phyloP scores from a whole-genome alignment of 2,329 filamentous ascomycete species.

The Xenosphaeropsis pyriputrescens region DNA sequence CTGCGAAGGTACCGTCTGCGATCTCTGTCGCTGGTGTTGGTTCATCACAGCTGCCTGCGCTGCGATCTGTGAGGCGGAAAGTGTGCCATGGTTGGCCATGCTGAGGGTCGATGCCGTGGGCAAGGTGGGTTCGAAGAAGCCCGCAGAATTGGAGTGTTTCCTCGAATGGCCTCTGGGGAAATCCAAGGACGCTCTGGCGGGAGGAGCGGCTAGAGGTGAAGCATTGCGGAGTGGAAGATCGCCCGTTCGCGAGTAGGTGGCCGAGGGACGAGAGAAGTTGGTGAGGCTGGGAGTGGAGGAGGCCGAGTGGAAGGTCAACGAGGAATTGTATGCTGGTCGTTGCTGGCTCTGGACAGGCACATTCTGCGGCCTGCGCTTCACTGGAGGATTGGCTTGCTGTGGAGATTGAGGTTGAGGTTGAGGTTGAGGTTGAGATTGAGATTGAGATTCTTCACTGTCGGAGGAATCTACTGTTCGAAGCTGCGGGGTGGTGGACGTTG shows the following conservation, averaged over 20 bases:
- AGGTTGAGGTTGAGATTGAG: no score
- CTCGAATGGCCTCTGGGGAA: conserved; percentile 32
- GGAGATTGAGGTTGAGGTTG: neutral
- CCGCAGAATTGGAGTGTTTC: conserved; percentile 60
- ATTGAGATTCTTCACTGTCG: conserved; percentile 1
- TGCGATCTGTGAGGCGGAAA: conserved; percentile 63
- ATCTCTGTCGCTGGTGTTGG: conserved; percentile 36
- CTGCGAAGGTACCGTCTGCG: conserved; percentile 54
- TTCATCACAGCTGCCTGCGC: conserved; percentile 64
- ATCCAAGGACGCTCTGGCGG: conserved; percentile 16
- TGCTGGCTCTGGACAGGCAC: conserved; percentile 19
- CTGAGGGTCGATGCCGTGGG: conserved; percentile 33
- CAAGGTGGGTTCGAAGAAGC: conserved; percentile 61
- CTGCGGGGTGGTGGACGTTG: conserved; percentile 1
- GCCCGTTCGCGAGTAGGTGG: conserved; percentile 5
- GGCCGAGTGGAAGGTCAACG: conserved; percentile 14
- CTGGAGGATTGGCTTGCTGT: neutral
- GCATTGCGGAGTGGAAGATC: conserved; percentile 15
- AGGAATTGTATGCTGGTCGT: conserved; percentile 34
- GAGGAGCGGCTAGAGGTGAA: conserved; percentile 27
- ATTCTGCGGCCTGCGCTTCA: conserved; percentile 7
- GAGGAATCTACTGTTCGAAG: conserved; percentile 3
- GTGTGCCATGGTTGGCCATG: conserved; percentile 19
- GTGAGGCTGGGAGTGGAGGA: conserved; percentile 27
- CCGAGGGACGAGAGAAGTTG: conserved; percentile 40